Evolutionary conservation across 768 basidiomycete species (phyloP).

Genomic region (Phaffia tasmanica): DNA sequence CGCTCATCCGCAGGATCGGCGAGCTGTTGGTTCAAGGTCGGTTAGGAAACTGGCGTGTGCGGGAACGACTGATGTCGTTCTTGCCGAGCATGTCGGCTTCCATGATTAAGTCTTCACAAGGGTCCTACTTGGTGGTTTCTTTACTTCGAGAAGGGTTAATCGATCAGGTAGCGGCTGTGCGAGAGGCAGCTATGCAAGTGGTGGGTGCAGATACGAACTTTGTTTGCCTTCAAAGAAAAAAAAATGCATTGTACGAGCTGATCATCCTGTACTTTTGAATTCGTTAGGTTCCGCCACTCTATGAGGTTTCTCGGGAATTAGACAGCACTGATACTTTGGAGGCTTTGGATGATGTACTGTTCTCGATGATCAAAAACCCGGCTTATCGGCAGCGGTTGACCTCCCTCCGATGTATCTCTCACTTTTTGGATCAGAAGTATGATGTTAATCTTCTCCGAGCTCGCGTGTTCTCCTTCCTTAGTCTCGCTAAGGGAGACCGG

Average conservation of each 20-base stretch:
- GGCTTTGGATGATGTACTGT: conserved; percentile 45
- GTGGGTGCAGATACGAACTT: conserved; percentile 44
- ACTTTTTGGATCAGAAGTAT: conserved; percentile 43
- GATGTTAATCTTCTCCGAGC: conserved; percentile 57
- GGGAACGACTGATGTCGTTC: conserved; percentile 55
- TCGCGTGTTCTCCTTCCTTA: conserved; percentile 43
- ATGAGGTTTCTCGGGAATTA: conserved; percentile 26
- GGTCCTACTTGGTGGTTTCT: conserved; percentile 44
- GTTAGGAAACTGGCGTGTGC: conserved; percentile 62
- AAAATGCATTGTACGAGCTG: conserved; percentile 26
- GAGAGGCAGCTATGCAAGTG: conserved; percentile 57
- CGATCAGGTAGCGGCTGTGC: conserved; percentile 72
- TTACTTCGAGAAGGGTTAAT: conserved; percentile 55
- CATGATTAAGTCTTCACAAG: conserved; percentile 40
- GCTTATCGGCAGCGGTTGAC: conserved; percentile 22
- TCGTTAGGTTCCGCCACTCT: conserved; percentile 28
- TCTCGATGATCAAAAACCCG: conserved; percentile 35
- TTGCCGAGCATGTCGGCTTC: conserved; percentile 46
- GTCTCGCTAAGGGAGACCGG: conserved; percentile 50
- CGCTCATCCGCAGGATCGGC: conserved; percentile 41
- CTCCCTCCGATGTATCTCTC: conserved; percentile 25
- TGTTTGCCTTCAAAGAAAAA: conserved; percentile 15
- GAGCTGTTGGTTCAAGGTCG: conserved; percentile 52
- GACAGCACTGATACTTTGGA: conserved; percentile 36
- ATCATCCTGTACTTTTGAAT: conserved; percentile 25